These are phyloP conservation scores for Sugiyamaella sp. DNA, from an alignment of 1,139 yeast genomes.

Conservation along the genomic window DNA sequence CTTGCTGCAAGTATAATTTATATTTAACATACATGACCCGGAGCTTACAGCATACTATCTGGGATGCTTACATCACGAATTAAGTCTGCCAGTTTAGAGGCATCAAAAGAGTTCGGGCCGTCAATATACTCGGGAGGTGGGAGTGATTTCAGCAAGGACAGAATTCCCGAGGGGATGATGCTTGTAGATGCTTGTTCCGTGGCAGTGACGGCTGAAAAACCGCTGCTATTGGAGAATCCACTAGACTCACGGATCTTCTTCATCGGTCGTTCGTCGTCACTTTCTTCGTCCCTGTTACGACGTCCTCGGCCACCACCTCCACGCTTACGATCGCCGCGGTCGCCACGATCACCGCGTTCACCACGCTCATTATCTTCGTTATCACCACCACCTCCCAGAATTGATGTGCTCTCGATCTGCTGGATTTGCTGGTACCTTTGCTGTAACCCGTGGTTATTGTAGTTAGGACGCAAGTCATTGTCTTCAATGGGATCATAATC, in stretches of 20 bases:
- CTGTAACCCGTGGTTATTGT: constrained; percentile 8
- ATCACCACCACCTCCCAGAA: constrained; percentile 9
- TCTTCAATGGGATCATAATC: constrained; percentile 50
- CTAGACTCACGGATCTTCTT: constrained; percentile 24
- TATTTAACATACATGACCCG: too few species aligned
- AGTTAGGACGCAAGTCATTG: constrained; percentile 44
- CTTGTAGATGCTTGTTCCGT: constrained; percentile 18
- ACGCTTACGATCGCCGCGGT: constrained; percentile 1
- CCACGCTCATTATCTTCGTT: constrained; percentile 10
- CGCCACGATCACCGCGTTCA: constrained; percentile 18
- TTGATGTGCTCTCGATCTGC: constrained; percentile 15
- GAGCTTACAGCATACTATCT: constrained; percentile 14
- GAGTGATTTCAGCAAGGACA: constrained; percentile 34
- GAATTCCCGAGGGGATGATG: constrained; percentile 33
- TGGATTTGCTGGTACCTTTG: constrained; percentile 18
- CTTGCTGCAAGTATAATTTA: too few species aligned
- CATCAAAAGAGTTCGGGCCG: constrained; percentile 36
- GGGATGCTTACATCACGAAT: constrained; percentile 30
- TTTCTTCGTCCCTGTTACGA: constrained; percentile 10
- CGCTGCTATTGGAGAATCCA: constrained; percentile 14
- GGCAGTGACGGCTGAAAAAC: constrained; percentile 8
- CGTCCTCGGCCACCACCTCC: constrained; percentile 14
- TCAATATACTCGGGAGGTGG: constrained; percentile 40
- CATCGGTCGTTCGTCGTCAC: constrained; percentile 22
- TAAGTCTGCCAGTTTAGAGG: constrained; percentile 31